phyloP scores from a whole-genome alignment of 257 asterid genomes.

The Solanum clarkiae region DNA sequence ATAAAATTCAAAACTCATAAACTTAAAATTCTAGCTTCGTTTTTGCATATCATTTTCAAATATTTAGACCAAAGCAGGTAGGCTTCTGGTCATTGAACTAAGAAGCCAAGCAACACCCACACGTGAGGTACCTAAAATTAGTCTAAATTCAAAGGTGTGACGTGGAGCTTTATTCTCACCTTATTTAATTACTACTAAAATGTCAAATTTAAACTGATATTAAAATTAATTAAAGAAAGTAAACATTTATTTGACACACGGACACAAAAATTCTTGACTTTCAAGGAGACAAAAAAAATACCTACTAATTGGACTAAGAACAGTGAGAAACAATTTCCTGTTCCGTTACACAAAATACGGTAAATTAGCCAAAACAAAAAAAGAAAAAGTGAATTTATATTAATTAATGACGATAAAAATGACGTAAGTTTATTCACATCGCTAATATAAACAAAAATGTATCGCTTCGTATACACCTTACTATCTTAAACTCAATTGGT shows the following conservation, averaged over 20 bases:
- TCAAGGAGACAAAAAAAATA: constrained; percentile 21
- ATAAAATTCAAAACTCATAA: no score
- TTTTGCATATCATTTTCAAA: neutral
- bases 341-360: neutral
- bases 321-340: neutral
- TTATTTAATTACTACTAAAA: neutral
- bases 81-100: neutral
- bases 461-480: no score
- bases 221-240: neutral
- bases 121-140: neutral
- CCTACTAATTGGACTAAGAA: constrained; percentile 22
- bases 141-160: neutral
- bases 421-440: neutral
- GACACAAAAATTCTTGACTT: constrained; percentile 25
- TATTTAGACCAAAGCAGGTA: neutral
- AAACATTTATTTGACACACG: neutral
- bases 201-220: neutral
- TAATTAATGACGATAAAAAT: neutral
- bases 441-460: neutral
- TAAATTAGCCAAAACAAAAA: neutral
- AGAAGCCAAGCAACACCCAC: neutral
- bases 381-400: neutral
- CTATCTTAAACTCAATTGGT: neutral
- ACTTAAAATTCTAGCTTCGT: no score
- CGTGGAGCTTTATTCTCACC: neutral